Conservation (phyloP, 257 asterid species). For the Solanum piurae region DNA sequence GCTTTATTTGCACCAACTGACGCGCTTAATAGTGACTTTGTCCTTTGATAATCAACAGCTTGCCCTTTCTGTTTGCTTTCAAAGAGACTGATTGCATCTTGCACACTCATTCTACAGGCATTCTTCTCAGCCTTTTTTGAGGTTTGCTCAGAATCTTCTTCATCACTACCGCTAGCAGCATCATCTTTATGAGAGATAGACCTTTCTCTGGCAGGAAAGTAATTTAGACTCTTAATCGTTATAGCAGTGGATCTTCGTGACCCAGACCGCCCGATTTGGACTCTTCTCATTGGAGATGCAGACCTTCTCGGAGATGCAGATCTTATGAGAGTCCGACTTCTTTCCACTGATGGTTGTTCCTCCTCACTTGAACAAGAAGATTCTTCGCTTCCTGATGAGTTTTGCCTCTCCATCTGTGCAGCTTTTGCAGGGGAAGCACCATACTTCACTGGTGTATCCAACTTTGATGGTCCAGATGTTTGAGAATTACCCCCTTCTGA, state of each 20-base stretch:
- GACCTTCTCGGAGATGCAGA: slow-evolving; percentile 91
- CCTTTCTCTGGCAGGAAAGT: slow-evolving; percentile 60
- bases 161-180: slow-evolving; percentile 35
- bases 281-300: slow-evolving; percentile 97
- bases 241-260: slow-evolving; percentile 88
- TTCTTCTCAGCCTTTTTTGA: slow-evolving; percentile 44
- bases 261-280: slow-evolving; percentile 91
- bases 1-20: slow-evolving; percentile 58
- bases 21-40: slow-evolving; percentile 34
- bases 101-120: slow-evolving; percentile 76
- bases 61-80: slow-evolving; percentile 86
- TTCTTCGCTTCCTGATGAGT: slow-evolving; percentile 63
- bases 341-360: slow-evolving; percentile 50
- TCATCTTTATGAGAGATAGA: slow-evolving; percentile 37
- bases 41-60: slow-evolving; percentile 46
- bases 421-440: slow-evolving; percentile 91
- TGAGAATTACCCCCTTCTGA: slow-evolving; percentile 21
- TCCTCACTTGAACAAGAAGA: slow-evolving; percentile 74
- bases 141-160: slow-evolving; percentile 49
- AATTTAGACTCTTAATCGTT: slow-evolving; percentile 67
- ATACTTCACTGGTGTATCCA: slow-evolving; percentile 43
- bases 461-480: slow-evolving; percentile 13
- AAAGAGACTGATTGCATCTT: slow-evolving; percentile 85
- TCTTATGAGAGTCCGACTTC: slow-evolving; percentile 72
- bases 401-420: slow-evolving; percentile 73